Percentiles rank a stretch among this genome's conserved stretches.
Conservation (phyloP, 2,329 filamentous ascomycete genomes). For the Colletotrichum lindemuthianum region DNA sequence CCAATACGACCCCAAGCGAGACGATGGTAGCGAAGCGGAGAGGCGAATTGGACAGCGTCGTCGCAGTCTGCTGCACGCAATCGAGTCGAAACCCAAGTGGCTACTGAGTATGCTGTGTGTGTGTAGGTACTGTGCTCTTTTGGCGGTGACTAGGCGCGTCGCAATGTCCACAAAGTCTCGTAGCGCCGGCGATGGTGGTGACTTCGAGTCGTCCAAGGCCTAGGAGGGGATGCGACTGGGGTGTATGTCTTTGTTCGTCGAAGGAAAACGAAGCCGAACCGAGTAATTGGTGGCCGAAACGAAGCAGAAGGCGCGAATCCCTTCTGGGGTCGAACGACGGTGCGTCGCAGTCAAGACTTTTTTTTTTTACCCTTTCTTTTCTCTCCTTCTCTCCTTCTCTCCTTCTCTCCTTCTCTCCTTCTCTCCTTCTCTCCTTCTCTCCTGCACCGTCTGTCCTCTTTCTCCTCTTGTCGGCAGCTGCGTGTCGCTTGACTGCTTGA, state of each 20-base stretch:
- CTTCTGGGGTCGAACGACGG: slow-evolving; percentile 21
- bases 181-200: slow-evolving; percentile 9
- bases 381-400: background rate
- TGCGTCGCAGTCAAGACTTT: slow-evolving; percentile 1
- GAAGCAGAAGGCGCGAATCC: slow-evolving; percentile 1
- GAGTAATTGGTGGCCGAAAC: slow-evolving; percentile 28
- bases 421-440: background rate
- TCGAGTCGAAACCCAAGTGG: slow-evolving; percentile 11
- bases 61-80: background rate
- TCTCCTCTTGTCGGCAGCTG: background rate
- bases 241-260: slow-evolving; percentile 15
- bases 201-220: slow-evolving; percentile 1
- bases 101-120: too few relatives aligned
- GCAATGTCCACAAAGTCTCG: slow-evolving; percentile 34
- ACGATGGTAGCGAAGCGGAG: background rate
- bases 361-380: slow-evolving; percentile 10
- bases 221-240: background rate
- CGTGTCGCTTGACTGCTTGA: too few relatives aligned
- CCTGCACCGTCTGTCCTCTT: slow-evolving; percentile 3
- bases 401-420: background rate
- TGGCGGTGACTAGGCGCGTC: slow-evolving; percentile 14
- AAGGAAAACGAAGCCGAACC: slow-evolving; percentile 24
- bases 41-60: too few relatives aligned
- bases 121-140: too few relatives aligned
- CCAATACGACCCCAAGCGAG: slow-evolving; percentile 16